A percentile compares a stretch with the other conserved stretches of the same genome.
phyloP scores from a whole-genome alignment of 1,284 basidiomycete species.

The Heterobasidion parviporum region DNA sequence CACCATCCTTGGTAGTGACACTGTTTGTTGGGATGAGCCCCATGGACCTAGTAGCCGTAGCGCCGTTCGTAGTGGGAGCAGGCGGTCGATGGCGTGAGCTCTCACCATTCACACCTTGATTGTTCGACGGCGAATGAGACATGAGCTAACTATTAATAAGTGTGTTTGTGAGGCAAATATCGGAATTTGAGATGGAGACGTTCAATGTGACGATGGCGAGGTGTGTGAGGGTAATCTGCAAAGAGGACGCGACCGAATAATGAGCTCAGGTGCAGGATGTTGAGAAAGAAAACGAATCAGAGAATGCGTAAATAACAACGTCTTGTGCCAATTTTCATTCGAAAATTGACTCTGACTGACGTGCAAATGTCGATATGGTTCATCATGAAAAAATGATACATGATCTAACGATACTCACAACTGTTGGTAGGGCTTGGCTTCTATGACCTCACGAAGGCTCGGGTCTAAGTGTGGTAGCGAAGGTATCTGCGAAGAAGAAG shows the following conservation, averaged over 20 bases:
- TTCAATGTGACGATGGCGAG: too few species aligned
- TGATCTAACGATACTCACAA: not conserved
- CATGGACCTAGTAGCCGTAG: constrained; percentile 25
- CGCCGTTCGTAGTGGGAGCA: constrained; percentile 28
- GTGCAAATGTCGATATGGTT: constrained; percentile 35
- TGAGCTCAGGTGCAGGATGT: constrained; percentile 5
- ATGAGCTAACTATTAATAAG: constrained; percentile 1
- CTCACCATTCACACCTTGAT: not conserved
- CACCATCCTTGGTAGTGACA: constrained; percentile 67
- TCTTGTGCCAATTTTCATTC: constrained; percentile 21
- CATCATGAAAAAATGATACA: constrained; percentile 10
- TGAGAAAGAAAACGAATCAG: constrained; percentile 14
- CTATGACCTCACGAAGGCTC: too few species aligned
- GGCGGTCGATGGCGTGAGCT: not conserved
- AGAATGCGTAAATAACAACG: constrained; percentile 27
- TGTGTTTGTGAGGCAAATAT: not conserved
- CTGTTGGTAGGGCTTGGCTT: too few species aligned
- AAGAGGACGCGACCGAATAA: too few species aligned
- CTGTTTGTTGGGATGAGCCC: constrained; percentile 70
- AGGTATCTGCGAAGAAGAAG: too few species aligned
- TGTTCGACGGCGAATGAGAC: not conserved
- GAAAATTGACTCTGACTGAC: constrained; percentile 37
- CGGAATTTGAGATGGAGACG: too few species aligned
- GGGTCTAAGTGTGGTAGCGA: too few species aligned
- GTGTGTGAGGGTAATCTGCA: too few species aligned